phyloP scores from a whole-genome alignment of 805 yeast species.

The Candida jianshihensis region DNA sequence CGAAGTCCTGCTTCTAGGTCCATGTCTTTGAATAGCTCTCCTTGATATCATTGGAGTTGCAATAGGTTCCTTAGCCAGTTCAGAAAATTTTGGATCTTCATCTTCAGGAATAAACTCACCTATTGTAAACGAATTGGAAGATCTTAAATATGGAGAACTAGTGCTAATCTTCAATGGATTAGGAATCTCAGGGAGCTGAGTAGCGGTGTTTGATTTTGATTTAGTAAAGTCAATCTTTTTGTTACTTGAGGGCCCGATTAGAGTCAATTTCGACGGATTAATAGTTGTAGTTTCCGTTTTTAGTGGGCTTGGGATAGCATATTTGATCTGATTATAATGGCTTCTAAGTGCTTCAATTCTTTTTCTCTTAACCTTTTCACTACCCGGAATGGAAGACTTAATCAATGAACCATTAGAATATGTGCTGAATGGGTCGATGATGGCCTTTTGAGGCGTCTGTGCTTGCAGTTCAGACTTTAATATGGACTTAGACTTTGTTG shows the following conservation, averaged over 20 bases:
- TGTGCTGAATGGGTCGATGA: not conserved
- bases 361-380: constrained; percentile 27
- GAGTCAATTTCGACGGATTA: not conserved
- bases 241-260: not conserved
- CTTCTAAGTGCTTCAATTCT: constrained; percentile 30
- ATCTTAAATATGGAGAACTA: too few relatives aligned
- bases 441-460: constrained; percentile 19
- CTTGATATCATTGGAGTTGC: too few relatives aligned
- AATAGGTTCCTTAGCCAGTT: too few relatives aligned
- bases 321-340: constrained; percentile 27
- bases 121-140: too few relatives aligned
- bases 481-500: constrained; percentile 9
- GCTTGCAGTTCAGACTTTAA: not conserved
- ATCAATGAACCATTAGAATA: constrained; percentile 4
- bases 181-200: too few relatives aligned
- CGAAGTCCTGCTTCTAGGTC: too few relatives aligned
- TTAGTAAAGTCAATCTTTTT: not conserved
- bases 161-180: too few relatives aligned
- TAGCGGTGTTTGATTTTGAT: too few relatives aligned
- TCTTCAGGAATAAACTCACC: too few relatives aligned
- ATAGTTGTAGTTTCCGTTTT: constrained; percentile 8
- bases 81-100: too few relatives aligned
- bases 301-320: constrained; percentile 33
- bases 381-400: constrained; percentile 28
- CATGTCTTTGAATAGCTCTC: too few relatives aligned